Evolutionary conservation across 306 rosid species (phyloP).

Genomic region (Dalbergia oliveri): DNA sequence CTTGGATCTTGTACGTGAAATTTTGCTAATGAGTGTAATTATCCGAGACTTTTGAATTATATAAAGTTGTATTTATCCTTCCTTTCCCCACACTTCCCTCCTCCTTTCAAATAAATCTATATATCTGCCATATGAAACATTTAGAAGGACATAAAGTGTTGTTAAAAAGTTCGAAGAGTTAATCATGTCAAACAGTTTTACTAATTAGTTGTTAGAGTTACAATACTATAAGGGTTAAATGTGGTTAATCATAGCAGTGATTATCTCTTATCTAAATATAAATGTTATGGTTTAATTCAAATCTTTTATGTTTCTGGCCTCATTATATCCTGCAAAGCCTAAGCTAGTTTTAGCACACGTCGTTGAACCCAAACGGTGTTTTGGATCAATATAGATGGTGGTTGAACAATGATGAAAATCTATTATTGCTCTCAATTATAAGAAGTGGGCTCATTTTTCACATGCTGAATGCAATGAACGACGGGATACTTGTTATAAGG

Average conservation of each 20-base stretch:
- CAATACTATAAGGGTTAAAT: conserved; percentile 4
- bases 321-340: conserved; percentile 10
- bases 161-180: neutral
- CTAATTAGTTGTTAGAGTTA: neutral
- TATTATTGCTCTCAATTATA: conserved; percentile 49
- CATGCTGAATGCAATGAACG: conserved; percentile 41
- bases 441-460: conserved; percentile 44
- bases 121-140: conserved; percentile 4
- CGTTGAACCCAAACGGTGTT: conserved; percentile 36
- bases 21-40: conserved; percentile 29
- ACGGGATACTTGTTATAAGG: conserved; percentile 35
- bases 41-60: conserved; percentile 4
- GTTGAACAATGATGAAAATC: conserved; percentile 40
- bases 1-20: conserved; percentile 32
- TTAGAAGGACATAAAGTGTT: neutral
- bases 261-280: conserved; percentile 1
- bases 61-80: neutral
- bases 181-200: neutral
- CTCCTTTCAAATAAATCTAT: neutral
- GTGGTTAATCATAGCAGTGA: conserved; percentile 10
- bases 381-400: conserved; percentile 36
- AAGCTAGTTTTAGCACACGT: neutral
- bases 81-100: neutral
- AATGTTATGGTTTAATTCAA: conserved; percentile 14
- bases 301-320: neutral